Conservation (phyloP, 192 early-diverging fungal species). For the Helicostylum pulchrum region DNA sequence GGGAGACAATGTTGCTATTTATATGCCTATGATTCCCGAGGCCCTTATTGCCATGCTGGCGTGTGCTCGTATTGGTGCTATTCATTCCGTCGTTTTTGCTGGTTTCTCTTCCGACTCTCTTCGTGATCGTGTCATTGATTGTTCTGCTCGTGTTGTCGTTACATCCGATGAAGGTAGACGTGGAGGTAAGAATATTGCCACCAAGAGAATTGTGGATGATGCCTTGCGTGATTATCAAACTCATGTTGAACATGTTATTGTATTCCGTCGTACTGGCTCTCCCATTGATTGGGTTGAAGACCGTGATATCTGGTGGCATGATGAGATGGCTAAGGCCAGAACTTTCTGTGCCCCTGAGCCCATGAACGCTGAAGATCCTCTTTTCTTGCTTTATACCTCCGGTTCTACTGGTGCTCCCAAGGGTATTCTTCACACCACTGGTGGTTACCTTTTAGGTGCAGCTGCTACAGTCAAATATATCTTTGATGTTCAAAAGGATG, state of each 20-base stretch:
- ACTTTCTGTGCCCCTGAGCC: slow-evolving; percentile 84
- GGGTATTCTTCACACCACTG: slow-evolving; percentile 93
- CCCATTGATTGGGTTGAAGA: slow-evolving; percentile 66
- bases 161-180: slow-evolving; percentile 94
- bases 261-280: slow-evolving; percentile 87
- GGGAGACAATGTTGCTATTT: slow-evolving; percentile 94
- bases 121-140: slow-evolving; percentile 88
- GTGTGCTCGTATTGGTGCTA: slow-evolving; percentile 88
- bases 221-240: slow-evolving; percentile 74
- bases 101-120: slow-evolving; percentile 93
- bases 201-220: slow-evolving; percentile 92
- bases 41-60: slow-evolving; percentile 89
- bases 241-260: slow-evolving; percentile 79
- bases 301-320: slow-evolving; percentile 94
- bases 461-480: slow-evolving; percentile 83
- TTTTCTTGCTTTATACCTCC: slow-evolving; percentile 94
- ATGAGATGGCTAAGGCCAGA: slow-evolving; percentile 77
- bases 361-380: slow-evolving; percentile 89
- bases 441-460: slow-evolving; percentile 89
- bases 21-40: slow-evolving; percentile 97
- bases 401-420: slow-evolving; percentile 90
- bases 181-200: slow-evolving; percentile 82
- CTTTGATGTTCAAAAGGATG: slow-evolving; percentile 88
- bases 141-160: slow-evolving; percentile 74
- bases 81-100: slow-evolving; percentile 97